phyloP scores from a whole-genome alignment of 306 rosid species.

The Lathyrus aphaca region DNA sequence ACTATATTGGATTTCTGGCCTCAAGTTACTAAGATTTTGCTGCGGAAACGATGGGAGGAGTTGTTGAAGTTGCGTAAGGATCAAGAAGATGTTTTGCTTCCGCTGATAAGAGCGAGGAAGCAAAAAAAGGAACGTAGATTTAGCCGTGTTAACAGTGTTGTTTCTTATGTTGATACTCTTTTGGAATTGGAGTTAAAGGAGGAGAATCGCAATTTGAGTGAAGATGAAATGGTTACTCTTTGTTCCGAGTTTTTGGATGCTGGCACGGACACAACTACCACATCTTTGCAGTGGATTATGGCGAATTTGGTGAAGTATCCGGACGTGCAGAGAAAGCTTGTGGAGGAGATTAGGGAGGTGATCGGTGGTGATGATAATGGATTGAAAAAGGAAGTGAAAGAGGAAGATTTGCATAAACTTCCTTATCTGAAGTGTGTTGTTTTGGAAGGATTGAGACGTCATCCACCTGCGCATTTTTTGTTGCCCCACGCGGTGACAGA shows the following conservation, averaged over 20 bases:
- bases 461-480: constrained; percentile 49
- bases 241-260: constrained; percentile 44
- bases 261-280: constrained; percentile 47
- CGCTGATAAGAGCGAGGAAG: constrained; percentile 24
- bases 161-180: constrained; percentile 46
- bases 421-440: constrained; percentile 44
- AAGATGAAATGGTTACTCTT: constrained; percentile 32
- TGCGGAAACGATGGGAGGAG: constrained; percentile 25
- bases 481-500: constrained; percentile 41
- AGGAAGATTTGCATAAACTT: constrained; percentile 43
- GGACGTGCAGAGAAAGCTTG: constrained; percentile 35
- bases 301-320: constrained; percentile 54
- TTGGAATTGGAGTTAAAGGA: constrained; percentile 41
- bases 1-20: constrained; percentile 36
- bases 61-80: background rate
- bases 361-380: background rate
- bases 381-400: constrained; percentile 37
- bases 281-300: constrained; percentile 53
- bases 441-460: constrained; percentile 50
- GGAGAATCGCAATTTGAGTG: constrained; percentile 40
- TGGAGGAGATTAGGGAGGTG: constrained; percentile 30
- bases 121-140: background rate
- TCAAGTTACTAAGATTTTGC: background rate
- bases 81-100: background rate
- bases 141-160: background rate